These are phyloP conservation scores for Lasiodiplodia sp. DNA, from an alignment of 2,329 filamentous ascomycete genomes.

Conservation along the genomic window DNA sequence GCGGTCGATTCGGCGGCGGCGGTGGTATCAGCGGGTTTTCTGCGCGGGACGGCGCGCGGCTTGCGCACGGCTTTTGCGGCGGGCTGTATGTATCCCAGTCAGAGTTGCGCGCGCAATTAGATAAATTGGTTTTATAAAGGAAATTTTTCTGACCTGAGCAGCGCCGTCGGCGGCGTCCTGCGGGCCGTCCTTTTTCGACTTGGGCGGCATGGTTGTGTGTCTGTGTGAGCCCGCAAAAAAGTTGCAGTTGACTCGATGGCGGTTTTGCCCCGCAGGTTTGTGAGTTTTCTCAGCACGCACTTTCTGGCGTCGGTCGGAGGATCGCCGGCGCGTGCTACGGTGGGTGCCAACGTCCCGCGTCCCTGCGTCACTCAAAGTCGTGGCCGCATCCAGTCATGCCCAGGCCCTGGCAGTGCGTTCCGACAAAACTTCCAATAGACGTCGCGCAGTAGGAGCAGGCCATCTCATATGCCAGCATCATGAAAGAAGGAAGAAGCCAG, in stretches of 20 bases:
- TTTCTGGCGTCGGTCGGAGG: constrained; percentile 14
- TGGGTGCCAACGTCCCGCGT: constrained; percentile 4
- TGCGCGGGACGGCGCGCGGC: constrained; percentile 28
- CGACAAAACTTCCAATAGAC: too few species aligned
- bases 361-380: constrained; percentile 11
- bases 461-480: too few species aligned
- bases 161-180: constrained; percentile 11
- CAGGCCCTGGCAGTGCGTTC: neutral
- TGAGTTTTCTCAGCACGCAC: constrained; percentile 19
- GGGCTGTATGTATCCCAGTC: neutral
- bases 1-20: constrained; percentile 1
- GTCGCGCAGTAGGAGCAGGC: too few species aligned
- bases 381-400: constrained; percentile 8
- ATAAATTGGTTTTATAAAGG: neutral
- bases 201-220: constrained; percentile 25
- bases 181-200: constrained; percentile 17
- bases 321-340: constrained; percentile 22
- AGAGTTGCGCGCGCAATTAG: constrained; percentile 1
- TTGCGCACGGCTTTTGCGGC: constrained; percentile 27
- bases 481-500: too few species aligned
- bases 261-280: constrained; percentile 27
- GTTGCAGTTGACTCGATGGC: neutral
- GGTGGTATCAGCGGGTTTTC: constrained; percentile 11
- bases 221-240: neutral
- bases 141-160: constrained; percentile 7